Base-by-base conservation (phyloP, 2,329 filamentous ascomycete species). In the Eutypa lata region DNA sequence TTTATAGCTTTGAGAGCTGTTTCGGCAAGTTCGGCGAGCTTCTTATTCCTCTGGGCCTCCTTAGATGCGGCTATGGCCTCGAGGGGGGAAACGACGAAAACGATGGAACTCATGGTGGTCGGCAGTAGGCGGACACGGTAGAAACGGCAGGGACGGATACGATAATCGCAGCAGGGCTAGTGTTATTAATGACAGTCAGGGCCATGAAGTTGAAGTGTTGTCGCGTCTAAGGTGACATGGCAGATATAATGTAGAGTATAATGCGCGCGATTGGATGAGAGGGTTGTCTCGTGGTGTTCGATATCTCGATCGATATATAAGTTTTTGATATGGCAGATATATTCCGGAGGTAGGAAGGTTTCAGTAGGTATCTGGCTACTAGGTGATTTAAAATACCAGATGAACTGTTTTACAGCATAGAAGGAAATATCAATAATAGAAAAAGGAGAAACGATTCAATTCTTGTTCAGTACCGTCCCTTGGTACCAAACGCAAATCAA, bases 71-170 rank as follows among this genome's bases (percentile, higher is more conserved):
- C 90, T 67, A 99, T 97, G 68, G 87, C 87, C 78, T 97, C 94
- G 68, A 99, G 77, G 38, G 94, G 93, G 66, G 90, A 92, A 66
- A 95, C 87, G 65, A 99, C 91, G 70, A 99, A 99, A 65, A 97
- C 92, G 65, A 96, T 87, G 61, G 94, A 97, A 80, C 88, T 96
- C 77, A 96, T 88, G 63, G 84, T 88, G 68, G 84, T 81, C 65
- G 76, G 55, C 54, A 57, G 56, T 58, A 57, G 50, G 55, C 59
- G 49, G 49, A 47, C 51, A 49, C 21, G 42, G 43, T 22, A 31
- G 35, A 51, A 13, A 45, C 42, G 42, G 42, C 7, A 26, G 42
- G 7, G 22, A 45, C 42, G n/a, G 42, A 14, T 8, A 26, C 35
- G n/a, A 38, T 6, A 18, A 18, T 18, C 13, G 35, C 13, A 38